phyloP scores from a whole-genome alignment of 2,329 filamentous ascomycete genomes.

The Dactylonectria estremocensis region DNA sequence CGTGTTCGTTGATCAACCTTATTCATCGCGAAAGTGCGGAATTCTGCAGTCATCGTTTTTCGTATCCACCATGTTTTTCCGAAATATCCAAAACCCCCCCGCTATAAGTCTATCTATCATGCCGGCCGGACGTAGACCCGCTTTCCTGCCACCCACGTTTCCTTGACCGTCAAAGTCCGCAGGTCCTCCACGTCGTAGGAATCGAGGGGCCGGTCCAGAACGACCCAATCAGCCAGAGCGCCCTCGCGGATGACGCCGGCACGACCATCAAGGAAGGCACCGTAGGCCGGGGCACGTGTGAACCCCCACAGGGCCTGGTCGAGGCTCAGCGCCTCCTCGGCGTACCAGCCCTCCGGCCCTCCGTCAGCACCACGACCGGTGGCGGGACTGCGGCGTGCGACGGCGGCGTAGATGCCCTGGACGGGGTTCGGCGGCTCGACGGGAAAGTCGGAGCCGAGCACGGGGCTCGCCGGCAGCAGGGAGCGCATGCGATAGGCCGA shows the following conservation, averaged over 20 bases:
- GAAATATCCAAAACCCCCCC: neutral
- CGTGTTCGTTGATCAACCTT: too few relatives aligned
- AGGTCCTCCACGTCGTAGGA: constrained; percentile 66
- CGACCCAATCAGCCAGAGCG: constrained; percentile 79
- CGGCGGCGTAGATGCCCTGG: constrained; percentile 78
- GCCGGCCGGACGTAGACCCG: constrained; percentile 58
- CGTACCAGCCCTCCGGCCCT: constrained; percentile 70
- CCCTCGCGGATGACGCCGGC: constrained; percentile 73
- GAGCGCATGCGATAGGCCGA: constrained; percentile 79
- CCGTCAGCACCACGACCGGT: constrained; percentile 66
- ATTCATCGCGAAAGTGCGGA: too few relatives aligned
- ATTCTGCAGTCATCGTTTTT: too few relatives aligned
- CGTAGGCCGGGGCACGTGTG: constrained; percentile 71
- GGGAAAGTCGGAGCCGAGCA: constrained; percentile 80
- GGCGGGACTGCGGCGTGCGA: constrained; percentile 72
- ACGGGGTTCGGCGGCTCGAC: constrained; percentile 79
- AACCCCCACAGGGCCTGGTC: constrained; percentile 75
- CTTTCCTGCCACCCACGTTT: constrained; percentile 78
- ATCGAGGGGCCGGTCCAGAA: constrained; percentile 73
- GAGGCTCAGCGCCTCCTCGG: constrained; percentile 70
- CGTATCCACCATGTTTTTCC: neutral
- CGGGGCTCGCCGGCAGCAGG: constrained; percentile 66
- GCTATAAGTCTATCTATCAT: neutral
- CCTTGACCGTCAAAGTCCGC: constrained; percentile 68
- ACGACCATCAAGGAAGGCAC: constrained; percentile 70